phyloP scores from a whole-genome alignment of 768 basidiomycete genomes.

The Boletus tylopilopsis region DNA sequence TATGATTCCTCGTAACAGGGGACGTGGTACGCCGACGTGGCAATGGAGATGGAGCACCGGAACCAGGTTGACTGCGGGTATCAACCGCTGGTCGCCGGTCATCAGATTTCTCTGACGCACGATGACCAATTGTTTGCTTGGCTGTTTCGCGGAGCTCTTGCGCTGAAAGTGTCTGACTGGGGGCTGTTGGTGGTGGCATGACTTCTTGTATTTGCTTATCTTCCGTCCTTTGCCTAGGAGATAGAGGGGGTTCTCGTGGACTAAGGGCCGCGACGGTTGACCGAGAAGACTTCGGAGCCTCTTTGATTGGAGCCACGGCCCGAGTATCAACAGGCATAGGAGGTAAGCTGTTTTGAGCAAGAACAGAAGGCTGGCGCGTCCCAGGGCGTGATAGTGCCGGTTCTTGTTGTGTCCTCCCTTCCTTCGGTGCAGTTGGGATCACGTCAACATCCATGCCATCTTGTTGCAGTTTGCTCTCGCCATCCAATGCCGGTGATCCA shows the following conservation, averaged over 20 bases:
- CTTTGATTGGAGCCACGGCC: constrained; percentile 13
- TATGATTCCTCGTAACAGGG: constrained; percentile 63
- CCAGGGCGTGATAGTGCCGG: constrained; percentile 17
- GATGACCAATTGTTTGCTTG: constrained; percentile 53
- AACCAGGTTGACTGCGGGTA: constrained; percentile 46
- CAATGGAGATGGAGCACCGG: constrained; percentile 48
- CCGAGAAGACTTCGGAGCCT: constrained; percentile 19
- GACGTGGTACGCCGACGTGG: constrained; percentile 62
- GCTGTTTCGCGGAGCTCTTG: constrained; percentile 81
- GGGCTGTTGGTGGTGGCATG: constrained; percentile 80
- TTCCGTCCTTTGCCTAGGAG: constrained; percentile 41
- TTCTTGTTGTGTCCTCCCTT: constrained; percentile 28
- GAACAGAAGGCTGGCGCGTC: constrained; percentile 12
- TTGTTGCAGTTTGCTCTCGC: constrained; percentile 23
- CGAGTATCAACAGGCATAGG: constrained; percentile 16
- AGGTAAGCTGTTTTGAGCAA: constrained; percentile 14
- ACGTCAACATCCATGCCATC: constrained; percentile 38
- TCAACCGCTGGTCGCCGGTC: constrained; percentile 37
- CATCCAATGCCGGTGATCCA: constrained; percentile 34
- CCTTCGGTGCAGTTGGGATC: constrained; percentile 17
- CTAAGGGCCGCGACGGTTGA: constrained; percentile 13
- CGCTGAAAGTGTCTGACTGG: constrained; percentile 75
- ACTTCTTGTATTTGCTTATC: constrained; percentile 35
- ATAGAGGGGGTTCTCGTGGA: constrained; percentile 35
- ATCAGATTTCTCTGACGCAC: constrained; percentile 37